phyloP scores from a whole-genome alignment of 2,329 filamentous ascomycete genomes.

The Fusarium protoensiforme region DNA sequence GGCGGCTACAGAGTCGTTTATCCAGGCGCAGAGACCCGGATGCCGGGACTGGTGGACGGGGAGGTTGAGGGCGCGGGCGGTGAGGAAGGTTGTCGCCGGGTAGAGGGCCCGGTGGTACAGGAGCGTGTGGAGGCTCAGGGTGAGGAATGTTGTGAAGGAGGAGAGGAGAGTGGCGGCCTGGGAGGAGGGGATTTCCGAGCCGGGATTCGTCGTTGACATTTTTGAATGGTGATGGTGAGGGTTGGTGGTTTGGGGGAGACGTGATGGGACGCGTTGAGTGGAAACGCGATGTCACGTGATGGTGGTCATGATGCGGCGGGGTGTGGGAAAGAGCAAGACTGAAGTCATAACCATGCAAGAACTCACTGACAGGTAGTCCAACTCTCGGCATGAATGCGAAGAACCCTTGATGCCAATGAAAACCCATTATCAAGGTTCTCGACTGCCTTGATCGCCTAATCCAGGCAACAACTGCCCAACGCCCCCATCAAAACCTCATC shows the following conservation, averaged over 20 bases:
- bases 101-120: constrained; percentile 86
- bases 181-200: constrained; percentile 45
- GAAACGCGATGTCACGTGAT: constrained; percentile 43
- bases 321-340: no score
- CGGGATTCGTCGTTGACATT: constrained; percentile 7
- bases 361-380: background rate
- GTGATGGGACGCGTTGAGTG: constrained; percentile 37
- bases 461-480: background rate
- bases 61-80: constrained; percentile 83
- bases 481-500: background rate
- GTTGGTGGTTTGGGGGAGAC: constrained; percentile 8
- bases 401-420: background rate
- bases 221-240: background rate
- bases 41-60: constrained; percentile 88
- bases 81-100: constrained; percentile 80
- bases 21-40: constrained; percentile 86
- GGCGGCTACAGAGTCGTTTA: constrained; percentile 81
- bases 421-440: background rate
- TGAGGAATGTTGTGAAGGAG: constrained; percentile 83
- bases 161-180: constrained; percentile 64
- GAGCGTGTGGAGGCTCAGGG: constrained; percentile 85
- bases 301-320: background rate
- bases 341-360: background rate
- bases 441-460: background rate
- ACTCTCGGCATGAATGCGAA: background rate